These are phyloP conservation scores for Hygrophoropsis aurantiaca DNA, from an alignment of 768 basidiomycete genomes.

Conservation along the genomic window DNA sequence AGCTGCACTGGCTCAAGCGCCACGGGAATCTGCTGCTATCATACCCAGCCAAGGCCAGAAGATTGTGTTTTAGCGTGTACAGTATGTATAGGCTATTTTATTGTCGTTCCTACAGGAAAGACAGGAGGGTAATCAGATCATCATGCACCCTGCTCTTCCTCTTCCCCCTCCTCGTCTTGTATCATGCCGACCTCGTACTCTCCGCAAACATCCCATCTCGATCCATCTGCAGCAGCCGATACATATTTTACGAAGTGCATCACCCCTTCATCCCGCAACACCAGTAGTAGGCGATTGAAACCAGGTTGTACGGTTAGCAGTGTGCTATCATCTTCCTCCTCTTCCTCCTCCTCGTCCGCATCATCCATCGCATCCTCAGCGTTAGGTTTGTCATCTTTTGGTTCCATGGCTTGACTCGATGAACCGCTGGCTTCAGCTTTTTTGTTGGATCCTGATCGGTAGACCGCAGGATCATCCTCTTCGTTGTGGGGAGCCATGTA, in stretches of 20 bases:
- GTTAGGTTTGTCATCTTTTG: slow-evolving; percentile 13
- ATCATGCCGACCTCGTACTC: slow-evolving; percentile 91
- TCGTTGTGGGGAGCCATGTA: slow-evolving; percentile 95
- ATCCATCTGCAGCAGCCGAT: slow-evolving; percentile 83
- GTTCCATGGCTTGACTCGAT: slow-evolving; percentile 11
- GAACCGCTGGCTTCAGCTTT: slow-evolving; percentile 13
- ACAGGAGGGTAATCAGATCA: too few species aligned
- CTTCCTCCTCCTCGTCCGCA: slow-evolving; percentile 39
- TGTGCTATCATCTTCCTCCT: slow-evolving; percentile 74
- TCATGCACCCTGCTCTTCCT: slow-evolving; percentile 14
- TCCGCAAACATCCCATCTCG: slow-evolving; percentile 89
- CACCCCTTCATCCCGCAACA: slow-evolving; percentile 89
- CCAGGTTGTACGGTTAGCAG: slow-evolving; percentile 84
- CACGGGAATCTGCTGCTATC: slow-evolving; percentile 75
- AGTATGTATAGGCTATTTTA: not conserved
- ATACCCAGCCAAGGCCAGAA: slow-evolving; percentile 66
- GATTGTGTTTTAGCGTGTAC: slow-evolving; percentile 58
- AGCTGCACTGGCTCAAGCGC: slow-evolving; percentile 75
- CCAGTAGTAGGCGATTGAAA: slow-evolving; percentile 86
- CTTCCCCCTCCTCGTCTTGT: slow-evolving; percentile 50
- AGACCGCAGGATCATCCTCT: slow-evolving; percentile 94
- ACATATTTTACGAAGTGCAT: slow-evolving; percentile 97
- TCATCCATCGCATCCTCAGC: slow-evolving; percentile 9
- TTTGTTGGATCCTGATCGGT: slow-evolving; percentile 61
- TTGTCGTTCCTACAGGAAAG: too few species aligned